Conservation (phyloP, 805 yeast genomes). For the Metschnikowia peoriensis region DNA sequence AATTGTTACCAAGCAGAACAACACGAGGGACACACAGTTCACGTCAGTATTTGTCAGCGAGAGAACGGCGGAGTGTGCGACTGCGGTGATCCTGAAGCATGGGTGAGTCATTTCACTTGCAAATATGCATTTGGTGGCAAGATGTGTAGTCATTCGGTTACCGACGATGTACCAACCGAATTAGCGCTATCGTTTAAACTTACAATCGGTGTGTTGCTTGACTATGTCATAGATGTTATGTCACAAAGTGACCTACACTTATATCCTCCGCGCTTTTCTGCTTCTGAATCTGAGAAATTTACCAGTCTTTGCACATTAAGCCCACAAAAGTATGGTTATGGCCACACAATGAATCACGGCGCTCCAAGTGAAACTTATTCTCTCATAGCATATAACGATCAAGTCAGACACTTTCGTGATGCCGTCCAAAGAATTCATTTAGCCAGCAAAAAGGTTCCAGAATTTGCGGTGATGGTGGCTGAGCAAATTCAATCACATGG, state of each 20-base stretch:
- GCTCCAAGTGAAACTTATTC: slow-evolving; percentile 48
- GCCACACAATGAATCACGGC: slow-evolving; percentile 31
- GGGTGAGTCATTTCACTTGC: slow-evolving; percentile 58
- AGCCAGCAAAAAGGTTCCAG: slow-evolving; percentile 61
- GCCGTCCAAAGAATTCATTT: slow-evolving; percentile 62
- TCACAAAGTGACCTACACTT: slow-evolving; percentile 45
- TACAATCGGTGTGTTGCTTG: slow-evolving; percentile 50
- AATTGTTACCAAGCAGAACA: slow-evolving; percentile 67
- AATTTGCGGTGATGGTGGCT: slow-evolving; percentile 73
- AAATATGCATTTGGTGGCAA: slow-evolving; percentile 25
- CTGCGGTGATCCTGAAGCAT: slow-evolving; percentile 88
- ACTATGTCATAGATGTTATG: slow-evolving; percentile 62
- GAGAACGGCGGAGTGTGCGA: slow-evolving; percentile 83
- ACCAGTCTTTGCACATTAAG: slow-evolving; percentile 34
- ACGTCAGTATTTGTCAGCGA: slow-evolving; percentile 59
- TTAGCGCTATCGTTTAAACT: slow-evolving; percentile 35
- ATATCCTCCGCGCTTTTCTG: slow-evolving; percentile 25
- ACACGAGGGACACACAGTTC: slow-evolving; percentile 73
- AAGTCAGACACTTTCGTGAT: slow-evolving; percentile 69
- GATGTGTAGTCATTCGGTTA: slow-evolving; percentile 6
- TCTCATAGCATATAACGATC: slow-evolving; percentile 74
- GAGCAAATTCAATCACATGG: slow-evolving; percentile 62
- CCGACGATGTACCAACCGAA: slow-evolving; percentile 40
- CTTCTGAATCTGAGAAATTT: slow-evolving; percentile 24
- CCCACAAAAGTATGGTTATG: slow-evolving; percentile 42